Evolutionary conservation across 2,329 filamentous ascomycete species (phyloP).

Genomic region (Penicillium sclerotigenum): DNA sequence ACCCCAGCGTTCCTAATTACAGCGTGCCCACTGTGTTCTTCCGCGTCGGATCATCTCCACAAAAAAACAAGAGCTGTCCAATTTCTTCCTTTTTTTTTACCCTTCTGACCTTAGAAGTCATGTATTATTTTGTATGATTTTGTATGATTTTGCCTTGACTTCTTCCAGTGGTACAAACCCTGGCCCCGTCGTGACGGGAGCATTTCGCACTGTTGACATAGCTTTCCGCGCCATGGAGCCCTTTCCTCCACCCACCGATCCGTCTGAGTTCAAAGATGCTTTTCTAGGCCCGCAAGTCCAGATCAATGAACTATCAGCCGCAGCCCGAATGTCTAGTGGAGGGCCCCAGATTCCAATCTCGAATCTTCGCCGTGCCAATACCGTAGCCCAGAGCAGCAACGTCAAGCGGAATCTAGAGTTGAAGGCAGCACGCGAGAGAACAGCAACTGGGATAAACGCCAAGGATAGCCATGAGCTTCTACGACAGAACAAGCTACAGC

Average conservation of each 20-base stretch:
- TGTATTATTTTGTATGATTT: constrained; percentile 1
- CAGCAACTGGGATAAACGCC: constrained; percentile 37
- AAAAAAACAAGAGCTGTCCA: constrained; percentile 24
- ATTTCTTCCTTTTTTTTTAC: constrained; percentile 6
- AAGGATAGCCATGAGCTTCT: constrained; percentile 55
- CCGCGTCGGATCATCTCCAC: constrained; percentile 24
- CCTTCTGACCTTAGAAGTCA: constrained; percentile 5
- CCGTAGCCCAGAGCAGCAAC: constrained; percentile 36
- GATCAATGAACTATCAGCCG: constrained; percentile 16
- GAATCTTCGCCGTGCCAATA: constrained; percentile 39
- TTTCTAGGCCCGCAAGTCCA: constrained; percentile 18
- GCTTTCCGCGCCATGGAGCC: constrained; percentile 23
- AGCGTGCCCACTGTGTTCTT: not conserved
- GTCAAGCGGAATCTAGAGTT: constrained; percentile 30
- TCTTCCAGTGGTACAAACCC: constrained; percentile 2
- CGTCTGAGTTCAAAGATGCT: constrained; percentile 14
- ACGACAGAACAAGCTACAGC: constrained; percentile 37
- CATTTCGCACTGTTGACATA: constrained; percentile 2
- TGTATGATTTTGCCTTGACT: constrained; percentile 17
- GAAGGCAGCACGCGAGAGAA: constrained; percentile 34
- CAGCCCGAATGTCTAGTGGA: constrained; percentile 9
- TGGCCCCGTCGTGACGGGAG: constrained; percentile 11
- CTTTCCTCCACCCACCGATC: constrained; percentile 14
- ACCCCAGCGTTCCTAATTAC: constrained; percentile 5
- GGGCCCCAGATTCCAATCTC: constrained; percentile 20